These are phyloP conservation scores for Aspergillus homomorphus DNA, from an alignment of 495 filamentous ascomycete species.

Conservation along the genomic window DNA sequence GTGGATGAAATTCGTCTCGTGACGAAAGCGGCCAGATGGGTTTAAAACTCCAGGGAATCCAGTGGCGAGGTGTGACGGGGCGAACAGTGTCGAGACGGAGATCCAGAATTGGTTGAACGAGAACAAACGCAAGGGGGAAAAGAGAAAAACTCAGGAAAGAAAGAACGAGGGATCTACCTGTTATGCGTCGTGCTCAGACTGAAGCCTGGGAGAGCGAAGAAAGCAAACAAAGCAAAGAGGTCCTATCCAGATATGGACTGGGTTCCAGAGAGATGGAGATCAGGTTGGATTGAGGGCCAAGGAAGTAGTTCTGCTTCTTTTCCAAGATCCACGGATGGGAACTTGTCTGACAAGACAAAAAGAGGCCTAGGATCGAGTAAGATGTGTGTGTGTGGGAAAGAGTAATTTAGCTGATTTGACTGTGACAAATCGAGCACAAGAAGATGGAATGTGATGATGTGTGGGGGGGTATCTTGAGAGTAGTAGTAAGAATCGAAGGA, in stretches of 20 bases:
- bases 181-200: slow-evolving; percentile 38
- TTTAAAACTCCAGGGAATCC: slow-evolving; percentile 15
- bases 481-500: not conserved
- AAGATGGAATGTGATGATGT: not conserved
- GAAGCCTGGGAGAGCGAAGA: slow-evolving; percentile 32
- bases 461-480: slow-evolving; percentile 4
- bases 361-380: slow-evolving; percentile 10
- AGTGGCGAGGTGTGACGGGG: not conserved
- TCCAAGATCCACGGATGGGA: slow-evolving; percentile 23
- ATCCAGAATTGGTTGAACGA: slow-evolving; percentile 12
- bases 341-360: slow-evolving; percentile 25
- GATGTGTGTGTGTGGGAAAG: slow-evolving; percentile 7
- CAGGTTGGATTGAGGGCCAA: slow-evolving; percentile 17
- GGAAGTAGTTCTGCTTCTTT: slow-evolving; percentile 10
- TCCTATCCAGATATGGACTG: slow-evolving; percentile 41
- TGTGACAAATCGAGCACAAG: slow-evolving; percentile 24
- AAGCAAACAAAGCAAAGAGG: slow-evolving; percentile 31
- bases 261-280: slow-evolving; percentile 30
- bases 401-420: slow-evolving; percentile 20
- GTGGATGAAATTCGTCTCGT: slow-evolving; percentile 21
- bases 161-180: slow-evolving; percentile 47
- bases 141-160: slow-evolving; percentile 18
- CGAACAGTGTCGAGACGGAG: slow-evolving; percentile 19
- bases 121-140: slow-evolving; percentile 18
- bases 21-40: slow-evolving; percentile 19